Evolutionary conservation across 306 rosid species (phyloP).

Genomic region (Argentina anserina): DNA sequence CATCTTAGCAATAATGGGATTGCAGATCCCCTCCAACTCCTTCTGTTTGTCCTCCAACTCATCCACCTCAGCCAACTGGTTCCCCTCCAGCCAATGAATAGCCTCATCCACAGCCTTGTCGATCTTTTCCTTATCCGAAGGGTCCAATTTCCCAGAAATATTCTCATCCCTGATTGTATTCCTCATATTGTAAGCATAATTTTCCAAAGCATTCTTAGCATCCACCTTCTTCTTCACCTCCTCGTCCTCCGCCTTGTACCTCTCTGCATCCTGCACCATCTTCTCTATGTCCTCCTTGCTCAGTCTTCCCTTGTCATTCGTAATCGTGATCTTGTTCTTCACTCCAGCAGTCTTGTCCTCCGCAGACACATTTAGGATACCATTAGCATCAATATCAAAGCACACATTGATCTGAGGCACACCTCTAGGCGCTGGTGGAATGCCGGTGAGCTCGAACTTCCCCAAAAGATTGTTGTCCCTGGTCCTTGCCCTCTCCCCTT

Average conservation of each 20-base stretch:
- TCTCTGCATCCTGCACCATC: conserved; percentile 83
- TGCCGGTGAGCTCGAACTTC: conserved; percentile 71
- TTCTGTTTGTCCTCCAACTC: conserved; percentile 75
- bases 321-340: conserved; percentile 78
- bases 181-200: conserved; percentile 84
- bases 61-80: conserved; percentile 79
- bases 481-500: conserved; percentile 72
- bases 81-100: conserved; percentile 67
- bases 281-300: conserved; percentile 83
- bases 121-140: conserved; percentile 53
- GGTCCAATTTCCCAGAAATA: conserved; percentile 48
- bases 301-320: conserved; percentile 77
- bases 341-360: conserved; percentile 89
- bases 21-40: conserved; percentile 69
- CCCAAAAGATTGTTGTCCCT: conserved; percentile 74
- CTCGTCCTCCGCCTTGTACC: conserved; percentile 77
- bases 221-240: conserved; percentile 90
- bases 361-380: conserved; percentile 64
- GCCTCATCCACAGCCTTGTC: conserved; percentile 68
- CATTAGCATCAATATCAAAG: conserved; percentile 77
- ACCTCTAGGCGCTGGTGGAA: conserved; percentile 82
- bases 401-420: conserved; percentile 72
- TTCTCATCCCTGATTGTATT: conserved; percentile 71
- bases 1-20: conserved; percentile 71
- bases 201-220: conserved; percentile 73